Evolutionary conservation across 2,329 filamentous ascomycete genomes (phyloP).

Genomic region (Pezicula carpinea): DNA sequence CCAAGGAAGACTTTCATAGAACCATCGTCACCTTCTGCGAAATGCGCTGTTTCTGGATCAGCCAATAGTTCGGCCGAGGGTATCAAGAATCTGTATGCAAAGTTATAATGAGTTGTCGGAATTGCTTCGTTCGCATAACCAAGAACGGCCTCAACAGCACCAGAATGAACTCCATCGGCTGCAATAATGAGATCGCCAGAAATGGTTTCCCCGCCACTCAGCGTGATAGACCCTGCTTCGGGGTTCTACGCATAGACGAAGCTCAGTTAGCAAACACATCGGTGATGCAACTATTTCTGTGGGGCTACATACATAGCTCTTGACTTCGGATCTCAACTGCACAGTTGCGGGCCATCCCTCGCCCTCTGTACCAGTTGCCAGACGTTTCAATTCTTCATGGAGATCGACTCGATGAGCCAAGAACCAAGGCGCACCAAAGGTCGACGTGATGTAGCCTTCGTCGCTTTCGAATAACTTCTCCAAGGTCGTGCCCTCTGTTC

Average conservation of each 20-base stretch:
- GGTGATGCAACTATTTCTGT: not conserved
- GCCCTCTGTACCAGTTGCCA: conserved; percentile 24
- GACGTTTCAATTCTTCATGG: conserved; percentile 31
- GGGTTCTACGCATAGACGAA: conserved; percentile 1
- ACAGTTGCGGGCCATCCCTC: conserved; percentile 21
- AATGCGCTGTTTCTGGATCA: conserved; percentile 26
- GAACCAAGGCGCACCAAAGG: conserved; percentile 18
- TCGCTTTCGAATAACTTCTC: conserved; percentile 10
- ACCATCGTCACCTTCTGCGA: conserved; percentile 23
- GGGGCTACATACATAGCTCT: conserved; percentile 18
- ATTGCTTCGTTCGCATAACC: not conserved
- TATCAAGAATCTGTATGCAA: conserved; percentile 32
- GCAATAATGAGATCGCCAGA: conserved; percentile 33
- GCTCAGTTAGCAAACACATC: not conserved
- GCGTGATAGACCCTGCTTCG: conserved; percentile 14
- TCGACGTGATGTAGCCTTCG: conserved; percentile 8
- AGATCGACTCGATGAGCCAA: conserved; percentile 37
- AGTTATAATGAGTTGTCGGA: conserved; percentile 19
- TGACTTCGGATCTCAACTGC: conserved; percentile 15
- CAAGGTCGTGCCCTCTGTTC: conserved; percentile 10
- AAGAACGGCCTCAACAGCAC: conserved; percentile 7
- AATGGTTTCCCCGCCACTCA: conserved; percentile 25
- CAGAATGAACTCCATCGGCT: conserved; percentile 33
- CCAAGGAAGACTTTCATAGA: conserved; percentile 20
- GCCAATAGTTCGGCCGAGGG: conserved; percentile 23